phyloP scores from a whole-genome alignment of 2,329 filamentous ascomycete species.

The Albifimbria verrucaria region DNA sequence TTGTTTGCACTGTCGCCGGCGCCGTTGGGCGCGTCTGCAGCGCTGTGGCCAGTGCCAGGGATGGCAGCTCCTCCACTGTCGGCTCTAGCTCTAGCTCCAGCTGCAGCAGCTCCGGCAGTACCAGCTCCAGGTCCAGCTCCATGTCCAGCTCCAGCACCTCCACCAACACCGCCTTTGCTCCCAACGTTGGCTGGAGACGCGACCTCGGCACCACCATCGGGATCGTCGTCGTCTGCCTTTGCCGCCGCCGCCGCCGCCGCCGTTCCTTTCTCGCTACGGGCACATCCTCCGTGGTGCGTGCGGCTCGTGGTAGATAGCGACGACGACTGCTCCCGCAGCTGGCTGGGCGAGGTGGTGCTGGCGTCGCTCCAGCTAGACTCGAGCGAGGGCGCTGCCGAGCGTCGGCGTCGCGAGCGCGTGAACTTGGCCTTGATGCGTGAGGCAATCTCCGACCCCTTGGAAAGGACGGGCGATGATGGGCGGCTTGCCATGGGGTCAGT shows the following conservation, averaged over 20 bases:
- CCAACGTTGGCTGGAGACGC: neutral
- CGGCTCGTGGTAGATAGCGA: slow-evolving; percentile 14
- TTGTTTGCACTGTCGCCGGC: neutral
- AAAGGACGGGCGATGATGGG: slow-evolving; percentile 5
- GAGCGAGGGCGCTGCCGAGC: slow-evolving; percentile 35
- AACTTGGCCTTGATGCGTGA: slow-evolving; percentile 46
- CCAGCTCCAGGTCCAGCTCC: neutral
- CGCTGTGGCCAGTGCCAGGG: too few species aligned
- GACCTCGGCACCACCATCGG: neutral
- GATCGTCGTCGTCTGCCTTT: slow-evolving; percentile 5
- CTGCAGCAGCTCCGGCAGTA: neutral
- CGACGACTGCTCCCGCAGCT: slow-evolving; percentile 9
- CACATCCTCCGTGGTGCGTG: too few species aligned
- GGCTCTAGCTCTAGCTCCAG: neutral
- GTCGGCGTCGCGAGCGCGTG: slow-evolving; percentile 31
- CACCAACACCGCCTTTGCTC: neutral
- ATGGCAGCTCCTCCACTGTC: too few species aligned
- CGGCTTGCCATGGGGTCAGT: neutral
- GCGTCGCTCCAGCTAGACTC: slow-evolving; percentile 21
- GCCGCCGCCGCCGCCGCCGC: slow-evolving; percentile 11
- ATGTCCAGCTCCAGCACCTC: neutral
- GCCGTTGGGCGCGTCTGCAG: too few species aligned
- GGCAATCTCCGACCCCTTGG: slow-evolving; percentile 42
- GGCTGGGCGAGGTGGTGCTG: slow-evolving; percentile 1
- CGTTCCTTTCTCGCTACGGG: slow-evolving; percentile 13